Conservation (phyloP, 2,329 filamentous ascomycete genomes). For the Aurifilum marmelostoma region DNA sequence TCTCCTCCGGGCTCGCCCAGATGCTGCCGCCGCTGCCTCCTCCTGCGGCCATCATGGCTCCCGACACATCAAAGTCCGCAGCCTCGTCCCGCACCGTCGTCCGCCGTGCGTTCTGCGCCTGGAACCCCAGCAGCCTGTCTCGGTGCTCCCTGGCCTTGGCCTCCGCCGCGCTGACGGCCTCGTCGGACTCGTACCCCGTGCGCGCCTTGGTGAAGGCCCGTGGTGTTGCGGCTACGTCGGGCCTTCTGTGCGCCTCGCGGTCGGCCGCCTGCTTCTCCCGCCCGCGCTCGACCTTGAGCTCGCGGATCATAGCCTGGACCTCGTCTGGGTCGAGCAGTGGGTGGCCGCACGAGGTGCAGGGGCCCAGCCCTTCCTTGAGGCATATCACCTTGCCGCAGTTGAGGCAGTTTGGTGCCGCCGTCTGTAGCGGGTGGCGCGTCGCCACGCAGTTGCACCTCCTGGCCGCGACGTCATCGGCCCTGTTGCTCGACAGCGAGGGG, state of each 20-base stretch:
- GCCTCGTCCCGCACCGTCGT: constrained; percentile 89
- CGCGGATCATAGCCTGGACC: constrained; percentile 81
- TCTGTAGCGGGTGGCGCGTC: constrained; percentile 81
- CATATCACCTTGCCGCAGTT: constrained; percentile 95
- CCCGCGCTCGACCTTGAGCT: constrained; percentile 83
- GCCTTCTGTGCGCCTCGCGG: constrained; percentile 67
- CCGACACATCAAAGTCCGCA: constrained; percentile 59
- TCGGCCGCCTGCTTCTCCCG: constrained; percentile 84
- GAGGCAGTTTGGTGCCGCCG: constrained; percentile 91
- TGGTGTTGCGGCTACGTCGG: constrained; percentile 65
- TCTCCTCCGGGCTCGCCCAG: constrained; percentile 83
- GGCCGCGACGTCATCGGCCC: constrained; percentile 54
- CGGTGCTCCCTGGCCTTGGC: constrained; percentile 75
- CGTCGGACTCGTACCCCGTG: constrained; percentile 37
- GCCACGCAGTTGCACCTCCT: constrained; percentile 87
- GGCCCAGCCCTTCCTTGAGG: constrained; percentile 88
- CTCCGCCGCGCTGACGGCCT: constrained; percentile 59
- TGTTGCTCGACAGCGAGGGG: constrained; percentile 57
- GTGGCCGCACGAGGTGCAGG: constrained; percentile 86
- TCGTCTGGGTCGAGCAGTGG: constrained; percentile 74
- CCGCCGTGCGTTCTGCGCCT: constrained; percentile 81
- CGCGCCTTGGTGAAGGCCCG: constrained; percentile 61
- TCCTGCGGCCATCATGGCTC: constrained; percentile 47
- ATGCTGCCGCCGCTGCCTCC: constrained; percentile 65
- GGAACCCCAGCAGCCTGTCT: constrained; percentile 79